phyloP scores from a whole-genome alignment of 306 rosid species.

The Albizia julibrissin region DNA sequence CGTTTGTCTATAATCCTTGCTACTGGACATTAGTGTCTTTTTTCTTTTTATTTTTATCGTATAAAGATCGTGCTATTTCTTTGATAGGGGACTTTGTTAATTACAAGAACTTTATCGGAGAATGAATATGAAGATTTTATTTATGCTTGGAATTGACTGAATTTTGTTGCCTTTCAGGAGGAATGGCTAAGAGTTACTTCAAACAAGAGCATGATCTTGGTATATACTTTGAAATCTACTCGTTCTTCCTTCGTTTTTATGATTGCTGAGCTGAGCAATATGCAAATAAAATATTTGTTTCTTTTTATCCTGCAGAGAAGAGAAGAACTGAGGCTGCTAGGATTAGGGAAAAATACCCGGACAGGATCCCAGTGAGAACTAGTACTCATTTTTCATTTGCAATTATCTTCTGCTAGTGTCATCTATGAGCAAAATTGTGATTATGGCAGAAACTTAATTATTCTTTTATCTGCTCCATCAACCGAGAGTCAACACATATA shows the following conservation, averaged over 20 bases:
- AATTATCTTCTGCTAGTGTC: conserved; percentile 1
- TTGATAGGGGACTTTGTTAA: conserved; percentile 7
- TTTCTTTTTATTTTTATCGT: not conserved
- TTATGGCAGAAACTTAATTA: not conserved
- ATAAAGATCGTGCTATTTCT: not conserved
- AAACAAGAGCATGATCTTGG: conserved; percentile 98
- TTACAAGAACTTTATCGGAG: not conserved
- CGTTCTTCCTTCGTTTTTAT: conserved; percentile 27
- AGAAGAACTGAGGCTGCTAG: conserved; percentile 90
- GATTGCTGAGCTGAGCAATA: conserved; percentile 4
- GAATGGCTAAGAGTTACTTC: conserved; percentile 93
- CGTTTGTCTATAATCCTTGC: not conserved
- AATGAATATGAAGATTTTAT: not conserved
- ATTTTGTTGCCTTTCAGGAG: conserved; percentile 50
- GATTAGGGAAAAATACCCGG: conserved; percentile 90
- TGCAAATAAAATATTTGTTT: conserved; percentile 21
- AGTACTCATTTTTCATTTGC: not conserved
- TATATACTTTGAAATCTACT: conserved; percentile 25
- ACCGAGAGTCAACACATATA: not conserved
- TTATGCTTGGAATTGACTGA: conserved; percentile 27
- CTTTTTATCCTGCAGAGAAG: conserved; percentile 62
- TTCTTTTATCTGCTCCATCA: conserved; percentile 2
- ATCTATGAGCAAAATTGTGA: conserved; percentile 19
- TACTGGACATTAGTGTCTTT: not conserved
- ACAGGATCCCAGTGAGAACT: conserved; percentile 85